Conservation (phyloP, 2,329 filamentous ascomycete species). For the Ceratocystis ficicola region DNA sequence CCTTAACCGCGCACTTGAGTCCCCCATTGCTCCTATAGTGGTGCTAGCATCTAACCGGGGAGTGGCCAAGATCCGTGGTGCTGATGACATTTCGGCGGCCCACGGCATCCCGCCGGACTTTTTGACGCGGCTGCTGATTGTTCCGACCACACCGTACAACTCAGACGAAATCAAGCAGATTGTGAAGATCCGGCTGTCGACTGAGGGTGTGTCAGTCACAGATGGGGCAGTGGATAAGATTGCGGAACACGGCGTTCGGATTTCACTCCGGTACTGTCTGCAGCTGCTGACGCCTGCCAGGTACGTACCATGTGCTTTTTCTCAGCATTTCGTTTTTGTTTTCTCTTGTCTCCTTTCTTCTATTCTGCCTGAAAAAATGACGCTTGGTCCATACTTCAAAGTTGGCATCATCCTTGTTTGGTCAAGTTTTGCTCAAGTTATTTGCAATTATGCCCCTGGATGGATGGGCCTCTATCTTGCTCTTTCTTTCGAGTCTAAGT, state of each 20-base stretch:
- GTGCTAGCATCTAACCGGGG: slow-evolving; percentile 95
- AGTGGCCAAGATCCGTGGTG: slow-evolving; percentile 83
- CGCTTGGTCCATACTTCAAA: background rate
- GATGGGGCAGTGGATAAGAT: slow-evolving; percentile 80
- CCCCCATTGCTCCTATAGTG: slow-evolving; percentile 86
- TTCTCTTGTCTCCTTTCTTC: slow-evolving; percentile 19
- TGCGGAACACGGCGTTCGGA: slow-evolving; percentile 71
- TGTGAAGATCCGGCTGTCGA: slow-evolving; percentile 69
- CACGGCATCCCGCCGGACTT: slow-evolving; percentile 94
- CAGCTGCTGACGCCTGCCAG: slow-evolving; percentile 80
- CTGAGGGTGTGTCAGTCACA: slow-evolving; percentile 65
- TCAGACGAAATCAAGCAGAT: slow-evolving; percentile 86
- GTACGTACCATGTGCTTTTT: slow-evolving; percentile 32
- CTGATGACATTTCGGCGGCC: slow-evolving; percentile 66
- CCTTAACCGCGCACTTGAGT: slow-evolving; percentile 94
- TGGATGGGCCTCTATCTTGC: slow-evolving; percentile 9
- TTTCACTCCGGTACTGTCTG: slow-evolving; percentile 84
- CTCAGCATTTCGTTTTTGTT: slow-evolving; percentile 15
- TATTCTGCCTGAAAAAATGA: background rate
- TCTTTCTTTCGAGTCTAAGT: background rate
- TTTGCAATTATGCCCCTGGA: slow-evolving; percentile 9
- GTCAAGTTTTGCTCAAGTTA: slow-evolving; percentile 2
- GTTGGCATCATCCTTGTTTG: slow-evolving; percentile 12
- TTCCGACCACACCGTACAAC: slow-evolving; percentile 84
- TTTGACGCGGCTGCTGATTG: slow-evolving; percentile 83